phyloP scores from a whole-genome alignment of 1,284 basidiomycete genomes.

The Sphagnurus paluster region DNA sequence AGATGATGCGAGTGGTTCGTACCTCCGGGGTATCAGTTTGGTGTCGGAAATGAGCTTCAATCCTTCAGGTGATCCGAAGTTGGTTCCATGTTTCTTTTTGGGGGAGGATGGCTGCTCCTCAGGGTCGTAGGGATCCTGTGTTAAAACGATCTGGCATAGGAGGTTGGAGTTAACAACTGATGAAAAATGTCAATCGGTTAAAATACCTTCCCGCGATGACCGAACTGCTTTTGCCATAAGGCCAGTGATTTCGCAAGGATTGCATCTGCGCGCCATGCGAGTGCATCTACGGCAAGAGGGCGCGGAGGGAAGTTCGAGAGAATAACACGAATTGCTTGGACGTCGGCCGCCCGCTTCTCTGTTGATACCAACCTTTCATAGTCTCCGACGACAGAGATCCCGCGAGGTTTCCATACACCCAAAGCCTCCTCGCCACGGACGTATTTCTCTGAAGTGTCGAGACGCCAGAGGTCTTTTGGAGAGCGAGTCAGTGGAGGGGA shows the following conservation, averaged over 20 bases:
- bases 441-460: slow-evolving; percentile 93
- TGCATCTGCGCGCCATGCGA: slow-evolving; percentile 62
- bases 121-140: slow-evolving; percentile 63
- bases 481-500: slow-evolving; percentile 86
- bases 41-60: slow-evolving; percentile 73
- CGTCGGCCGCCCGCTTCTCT: slow-evolving; percentile 80
- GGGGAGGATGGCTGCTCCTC: slow-evolving; percentile 41
- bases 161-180: slow-evolving; percentile 12
- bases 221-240: slow-evolving; percentile 84
- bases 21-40: slow-evolving; percentile 74
- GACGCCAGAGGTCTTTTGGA: slow-evolving; percentile 88
- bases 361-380: slow-evolving; percentile 69
- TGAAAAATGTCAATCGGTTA: background rate
- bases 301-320: slow-evolving; percentile 56
- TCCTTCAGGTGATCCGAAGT: slow-evolving; percentile 45
- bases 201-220: slow-evolving; percentile 69
- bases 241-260: slow-evolving; percentile 65
- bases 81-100: slow-evolving; percentile 39
- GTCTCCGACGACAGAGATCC: slow-evolving; percentile 86
- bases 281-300: slow-evolving; percentile 51
- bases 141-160: slow-evolving; percentile 65
- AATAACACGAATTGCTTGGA: slow-evolving; percentile 84
- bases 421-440: slow-evolving; percentile 89
- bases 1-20: slow-evolving; percentile 19
- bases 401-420: slow-evolving; percentile 83